Conservation (phyloP, 345 rosid species). For the Bretschneidera sinensis region DNA sequence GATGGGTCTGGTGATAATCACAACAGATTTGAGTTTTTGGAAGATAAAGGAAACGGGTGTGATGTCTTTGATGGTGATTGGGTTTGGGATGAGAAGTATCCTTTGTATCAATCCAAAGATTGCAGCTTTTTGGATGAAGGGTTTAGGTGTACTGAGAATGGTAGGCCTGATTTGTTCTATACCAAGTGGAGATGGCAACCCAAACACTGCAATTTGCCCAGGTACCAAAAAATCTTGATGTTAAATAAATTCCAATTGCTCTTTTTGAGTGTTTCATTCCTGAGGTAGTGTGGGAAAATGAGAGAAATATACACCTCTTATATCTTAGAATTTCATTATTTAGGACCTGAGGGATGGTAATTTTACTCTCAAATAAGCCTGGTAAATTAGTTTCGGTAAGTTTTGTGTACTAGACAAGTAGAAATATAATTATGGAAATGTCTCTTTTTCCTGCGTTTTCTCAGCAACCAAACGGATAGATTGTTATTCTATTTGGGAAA, state of each 20-base stretch:
- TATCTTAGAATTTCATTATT: too few relatives aligned
- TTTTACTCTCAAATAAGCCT: background rate
- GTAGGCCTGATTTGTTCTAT: conserved; percentile 79
- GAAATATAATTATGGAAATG: background rate
- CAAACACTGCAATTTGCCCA: conserved; percentile 68
- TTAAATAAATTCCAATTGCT: background rate
- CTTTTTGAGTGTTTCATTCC: background rate
- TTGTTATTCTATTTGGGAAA: background rate
- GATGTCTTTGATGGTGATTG: conserved; percentile 82
- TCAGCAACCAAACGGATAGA: background rate
- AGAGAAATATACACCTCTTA: background rate
- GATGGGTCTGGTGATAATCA: conserved; percentile 25
- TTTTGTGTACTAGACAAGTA: background rate
- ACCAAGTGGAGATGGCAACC: conserved; percentile 99
- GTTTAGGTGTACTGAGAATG: conserved; percentile 82
- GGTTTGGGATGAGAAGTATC: conserved; percentile 94
- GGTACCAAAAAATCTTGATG: conserved; percentile 38
- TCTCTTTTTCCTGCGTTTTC: background rate
- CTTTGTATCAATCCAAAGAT: conserved; percentile 78
- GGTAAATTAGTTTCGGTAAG: background rate
- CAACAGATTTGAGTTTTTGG: conserved; percentile 54
- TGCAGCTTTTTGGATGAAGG: conserved; percentile 85
- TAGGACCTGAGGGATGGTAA: background rate
- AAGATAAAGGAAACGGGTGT: conserved; percentile 50
- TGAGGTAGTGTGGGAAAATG: background rate